Percentiles rank a stretch among this genome's conserved stretches.
Evolutionary conservation across 2,329 filamentous ascomycete genomes (phyloP).

Genomic region (Aschersonia sp.): DNA sequence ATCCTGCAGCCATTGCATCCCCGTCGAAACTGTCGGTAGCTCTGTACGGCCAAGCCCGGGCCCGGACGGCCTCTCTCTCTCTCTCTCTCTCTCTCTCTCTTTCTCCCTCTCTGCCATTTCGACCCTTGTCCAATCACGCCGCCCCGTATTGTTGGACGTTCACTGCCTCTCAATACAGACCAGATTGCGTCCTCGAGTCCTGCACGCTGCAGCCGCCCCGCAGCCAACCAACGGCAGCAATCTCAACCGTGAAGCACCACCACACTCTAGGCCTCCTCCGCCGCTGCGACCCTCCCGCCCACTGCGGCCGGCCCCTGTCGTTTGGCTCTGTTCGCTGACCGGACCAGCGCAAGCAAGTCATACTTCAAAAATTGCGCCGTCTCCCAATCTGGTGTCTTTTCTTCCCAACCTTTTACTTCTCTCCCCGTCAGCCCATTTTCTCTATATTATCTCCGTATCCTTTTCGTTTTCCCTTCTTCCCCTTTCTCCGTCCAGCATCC

Average conservation of each 20-base stretch:
- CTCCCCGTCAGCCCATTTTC: too few relatives aligned
- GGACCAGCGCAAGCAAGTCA: too few relatives aligned
- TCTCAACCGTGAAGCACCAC: neutral
- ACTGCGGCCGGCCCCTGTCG: neutral
- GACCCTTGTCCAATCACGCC: neutral
- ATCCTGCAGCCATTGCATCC: neutral
- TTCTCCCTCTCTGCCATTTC: too few relatives aligned
- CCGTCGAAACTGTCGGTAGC: neutral
- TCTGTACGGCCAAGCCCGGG: neutral
- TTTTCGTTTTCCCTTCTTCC: too few relatives aligned
- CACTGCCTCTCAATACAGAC: too few relatives aligned
- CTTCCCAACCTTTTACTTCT: too few relatives aligned
- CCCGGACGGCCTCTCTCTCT: neutral
- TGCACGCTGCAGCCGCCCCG: neutral
- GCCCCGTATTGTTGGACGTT: neutral
- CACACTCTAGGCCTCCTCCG: neutral
- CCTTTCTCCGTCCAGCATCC: too few relatives aligned
- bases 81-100: too few relatives aligned
- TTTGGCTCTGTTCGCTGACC: too few relatives aligned
- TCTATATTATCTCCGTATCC: too few relatives aligned
- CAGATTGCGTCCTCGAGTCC: neutral
- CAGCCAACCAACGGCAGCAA: neutral
- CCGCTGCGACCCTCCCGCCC: neutral
- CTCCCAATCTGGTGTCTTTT: too few relatives aligned
- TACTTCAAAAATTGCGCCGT: too few relatives aligned